phyloP scores from a whole-genome alignment of 2,329 filamentous ascomycete species.

The Periglandula ipomoeae region DNA sequence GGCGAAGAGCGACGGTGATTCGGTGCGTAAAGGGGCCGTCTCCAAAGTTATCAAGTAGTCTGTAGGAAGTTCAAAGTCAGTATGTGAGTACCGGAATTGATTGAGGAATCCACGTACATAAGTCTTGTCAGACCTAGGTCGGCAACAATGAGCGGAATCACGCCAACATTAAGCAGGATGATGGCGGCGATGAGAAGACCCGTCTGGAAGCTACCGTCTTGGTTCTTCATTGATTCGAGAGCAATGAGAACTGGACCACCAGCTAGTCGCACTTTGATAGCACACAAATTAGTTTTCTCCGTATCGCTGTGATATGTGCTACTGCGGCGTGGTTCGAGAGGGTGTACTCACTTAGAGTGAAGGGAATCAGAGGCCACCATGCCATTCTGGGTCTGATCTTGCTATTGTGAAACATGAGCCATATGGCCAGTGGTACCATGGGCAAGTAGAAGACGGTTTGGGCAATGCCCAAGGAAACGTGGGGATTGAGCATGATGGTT shows the following conservation, averaged over 20 bases:
- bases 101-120: slow-evolving; percentile 19
- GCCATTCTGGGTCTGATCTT: slow-evolving; percentile 18
- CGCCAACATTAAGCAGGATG: slow-evolving; percentile 20
- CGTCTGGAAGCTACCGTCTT: background rate
- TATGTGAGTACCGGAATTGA: too few relatives aligned
- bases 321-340: too few relatives aligned
- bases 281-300: too few relatives aligned
- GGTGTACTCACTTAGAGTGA: slow-evolving; percentile 17
- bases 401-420: slow-evolving; percentile 17
- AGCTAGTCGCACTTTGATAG: slow-evolving; percentile 20
- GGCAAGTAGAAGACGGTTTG: slow-evolving; percentile 19
- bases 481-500: slow-evolving; percentile 13
- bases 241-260: slow-evolving; percentile 19
- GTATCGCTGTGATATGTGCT: too few relatives aligned
- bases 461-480: slow-evolving; percentile 16
- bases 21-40: slow-evolving; percentile 12
- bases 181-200: slow-evolving; percentile 18
- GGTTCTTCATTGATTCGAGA: slow-evolving; percentile 9
- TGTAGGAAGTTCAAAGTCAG: background rate
- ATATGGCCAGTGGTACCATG: slow-evolving; percentile 15
- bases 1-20: slow-evolving; percentile 11
- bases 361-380: slow-evolving; percentile 18
- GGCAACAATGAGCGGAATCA: slow-evolving; percentile 18
- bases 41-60: slow-evolving; percentile 15
- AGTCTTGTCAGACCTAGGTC: slow-evolving; percentile 17